phyloP scores from a whole-genome alignment of 768 basidiomycete species.

The Suillus sp. region DNA sequence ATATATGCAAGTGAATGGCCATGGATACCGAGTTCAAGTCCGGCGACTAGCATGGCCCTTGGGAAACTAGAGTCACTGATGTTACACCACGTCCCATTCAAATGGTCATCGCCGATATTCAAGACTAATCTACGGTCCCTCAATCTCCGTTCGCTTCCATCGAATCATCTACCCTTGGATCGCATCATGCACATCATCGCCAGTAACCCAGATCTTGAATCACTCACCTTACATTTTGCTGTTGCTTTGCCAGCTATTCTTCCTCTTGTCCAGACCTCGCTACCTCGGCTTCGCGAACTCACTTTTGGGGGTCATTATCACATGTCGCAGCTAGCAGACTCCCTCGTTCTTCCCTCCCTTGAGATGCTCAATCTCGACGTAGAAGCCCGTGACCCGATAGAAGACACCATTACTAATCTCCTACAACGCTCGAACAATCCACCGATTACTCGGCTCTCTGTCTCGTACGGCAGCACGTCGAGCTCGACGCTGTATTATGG shows the following conservation, averaged over 20 bases:
- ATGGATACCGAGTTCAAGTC: conserved; percentile 64
- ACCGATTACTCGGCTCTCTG: conserved; percentile 56
- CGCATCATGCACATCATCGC: conserved; percentile 66
- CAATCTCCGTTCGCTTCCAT: conserved; percentile 66
- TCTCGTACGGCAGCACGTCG: conserved; percentile 54
- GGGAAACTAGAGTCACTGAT: conserved; percentile 59
- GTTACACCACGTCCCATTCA: conserved; percentile 73
- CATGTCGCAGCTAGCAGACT: conserved; percentile 61
- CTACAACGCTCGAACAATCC: conserved; percentile 62
- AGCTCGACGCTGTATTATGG: conserved; percentile 57
- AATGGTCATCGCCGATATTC: conserved; percentile 76
- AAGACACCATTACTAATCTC: conserved; percentile 66
- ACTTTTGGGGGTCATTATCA: conserved; percentile 69
- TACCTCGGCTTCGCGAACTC: conserved; percentile 56
- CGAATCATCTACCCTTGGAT: conserved; percentile 63
- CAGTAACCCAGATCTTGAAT: conserved; percentile 57
- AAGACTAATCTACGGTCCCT: conserved; percentile 57
- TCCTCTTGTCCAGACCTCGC: conserved; percentile 54
- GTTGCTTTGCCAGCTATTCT: conserved; percentile 63
- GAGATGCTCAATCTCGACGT: conserved; percentile 67
- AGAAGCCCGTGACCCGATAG: conserved; percentile 73
- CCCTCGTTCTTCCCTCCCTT: conserved; percentile 58
- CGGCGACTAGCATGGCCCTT: conserved; percentile 37
- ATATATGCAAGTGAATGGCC: conserved; percentile 66
- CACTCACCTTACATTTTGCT: conserved; percentile 62